These are phyloP conservation scores for Scenedesmus sp. DNA, from an alignment of 163 green algal species.

Conservation along the genomic window DNA sequence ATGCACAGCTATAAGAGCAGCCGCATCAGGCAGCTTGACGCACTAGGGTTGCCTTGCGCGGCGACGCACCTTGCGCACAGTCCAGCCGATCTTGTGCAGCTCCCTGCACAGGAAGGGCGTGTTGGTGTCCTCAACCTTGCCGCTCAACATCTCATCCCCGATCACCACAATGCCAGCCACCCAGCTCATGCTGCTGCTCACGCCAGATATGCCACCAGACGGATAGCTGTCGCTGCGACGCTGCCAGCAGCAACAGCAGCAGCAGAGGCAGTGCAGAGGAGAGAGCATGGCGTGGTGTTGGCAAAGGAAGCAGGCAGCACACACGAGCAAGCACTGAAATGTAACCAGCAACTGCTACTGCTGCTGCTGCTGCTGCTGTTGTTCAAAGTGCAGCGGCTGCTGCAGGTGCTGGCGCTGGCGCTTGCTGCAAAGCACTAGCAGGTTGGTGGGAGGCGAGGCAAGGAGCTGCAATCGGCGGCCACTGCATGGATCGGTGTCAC, in stretches of 20 bases:
- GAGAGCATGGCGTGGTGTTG: neutral
- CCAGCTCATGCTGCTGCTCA: constrained; percentile 56
- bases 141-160: constrained; percentile 88
- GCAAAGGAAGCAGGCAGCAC: neutral
- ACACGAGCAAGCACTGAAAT: too few relatives aligned
- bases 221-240: constrained; percentile 22
- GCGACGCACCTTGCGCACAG: constrained; percentile 66
- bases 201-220: neutral
- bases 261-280: neutral
- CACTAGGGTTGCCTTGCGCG: too few relatives aligned
- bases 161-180: constrained; percentile 83
- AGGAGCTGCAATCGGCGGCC: neutral
- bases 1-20: too few relatives aligned
- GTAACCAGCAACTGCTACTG: neutral
- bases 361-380: neutral
- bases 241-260: constrained; percentile 15
- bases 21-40: too few relatives aligned
- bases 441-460: neutral
- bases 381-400: neutral
- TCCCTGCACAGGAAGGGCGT: constrained; percentile 80
- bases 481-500: neutral
- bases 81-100: constrained; percentile 82
- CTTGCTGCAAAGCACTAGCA: neutral
- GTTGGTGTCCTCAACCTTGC: constrained; percentile 86
- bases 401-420: neutral